Evolutionary conservation across 192 early-diverging fungal species (phyloP).

Genomic region (Podila clonocystis): DNA sequence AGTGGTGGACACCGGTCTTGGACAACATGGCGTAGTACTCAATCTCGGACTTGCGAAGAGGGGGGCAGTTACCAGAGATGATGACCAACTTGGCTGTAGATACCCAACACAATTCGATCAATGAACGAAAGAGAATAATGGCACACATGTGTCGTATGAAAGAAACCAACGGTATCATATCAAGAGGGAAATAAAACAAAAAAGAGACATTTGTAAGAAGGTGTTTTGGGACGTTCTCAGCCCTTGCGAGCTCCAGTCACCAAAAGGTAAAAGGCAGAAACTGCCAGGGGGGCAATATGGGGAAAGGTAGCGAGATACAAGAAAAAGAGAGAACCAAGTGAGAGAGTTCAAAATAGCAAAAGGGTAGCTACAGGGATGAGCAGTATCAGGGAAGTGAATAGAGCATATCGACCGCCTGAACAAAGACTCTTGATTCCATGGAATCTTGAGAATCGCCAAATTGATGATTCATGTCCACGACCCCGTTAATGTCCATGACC

Average conservation of each 20-base stretch:
- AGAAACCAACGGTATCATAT: constrained; percentile 3
- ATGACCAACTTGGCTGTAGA: constrained; percentile 94
- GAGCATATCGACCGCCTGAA: no score
- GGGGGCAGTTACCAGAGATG: constrained; percentile 99
- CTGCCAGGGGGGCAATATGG: not conserved
- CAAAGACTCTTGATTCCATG: no score
- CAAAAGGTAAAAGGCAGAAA: constrained; percentile 38
- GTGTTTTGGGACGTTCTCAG: constrained; percentile 54
- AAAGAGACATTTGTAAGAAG: constrained; percentile 29
- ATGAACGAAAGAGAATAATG: not conserved
- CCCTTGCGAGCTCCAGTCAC: constrained; percentile 56
- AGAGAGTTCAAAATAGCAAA: not conserved
- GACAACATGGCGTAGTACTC: constrained; percentile 99
- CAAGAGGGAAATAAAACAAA: constrained; percentile 6
- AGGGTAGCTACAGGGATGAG: not conserved
- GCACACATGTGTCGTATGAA: constrained; percentile 3
- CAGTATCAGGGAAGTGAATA: not conserved
- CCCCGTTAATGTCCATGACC: no score
- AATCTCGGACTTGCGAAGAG: constrained; percentile 99
- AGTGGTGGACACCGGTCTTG: constrained; percentile 99
- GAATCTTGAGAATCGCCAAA: no score
- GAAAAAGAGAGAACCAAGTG: not conserved
- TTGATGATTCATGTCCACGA: no score
- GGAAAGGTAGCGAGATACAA: not conserved
- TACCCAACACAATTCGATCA: constrained; percentile 4